phyloP scores from a whole-genome alignment of 495 filamentous ascomycete genomes.

The Aspergillus bertholletiae region DNA sequence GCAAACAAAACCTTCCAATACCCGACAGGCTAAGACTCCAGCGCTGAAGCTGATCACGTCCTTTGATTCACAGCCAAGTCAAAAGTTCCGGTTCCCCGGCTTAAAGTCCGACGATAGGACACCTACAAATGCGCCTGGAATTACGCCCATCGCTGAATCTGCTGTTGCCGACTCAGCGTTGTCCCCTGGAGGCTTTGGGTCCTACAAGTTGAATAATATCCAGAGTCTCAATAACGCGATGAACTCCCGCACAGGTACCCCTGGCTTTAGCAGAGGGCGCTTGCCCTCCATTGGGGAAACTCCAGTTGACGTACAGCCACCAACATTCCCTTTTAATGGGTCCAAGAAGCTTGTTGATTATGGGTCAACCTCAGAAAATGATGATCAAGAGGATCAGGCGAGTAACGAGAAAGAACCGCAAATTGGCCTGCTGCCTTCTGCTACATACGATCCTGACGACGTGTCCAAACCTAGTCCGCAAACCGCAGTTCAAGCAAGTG shows the following conservation, averaged over 20 bases:
- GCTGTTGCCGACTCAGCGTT: slow-evolving; percentile 83
- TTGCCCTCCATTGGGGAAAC: slow-evolving; percentile 86
- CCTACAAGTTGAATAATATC: slow-evolving; percentile 58
- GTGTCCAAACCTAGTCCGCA: slow-evolving; percentile 45
- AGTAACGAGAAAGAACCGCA: slow-evolving; percentile 24
- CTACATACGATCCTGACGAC: slow-evolving; percentile 45
- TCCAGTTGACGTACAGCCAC: slow-evolving; percentile 53
- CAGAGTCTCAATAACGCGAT: slow-evolving; percentile 62
- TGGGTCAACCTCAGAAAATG: slow-evolving; percentile 43
- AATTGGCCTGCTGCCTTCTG: slow-evolving; percentile 44
- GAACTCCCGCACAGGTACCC: slow-evolving; percentile 69
- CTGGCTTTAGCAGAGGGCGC: slow-evolving; percentile 65
- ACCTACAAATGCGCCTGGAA: slow-evolving; percentile 69
- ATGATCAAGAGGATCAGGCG: slow-evolving; percentile 35
- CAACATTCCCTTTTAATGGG: slow-evolving; percentile 37
- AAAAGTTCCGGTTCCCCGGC: slow-evolving; percentile 65
- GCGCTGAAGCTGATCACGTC: slow-evolving; percentile 90
- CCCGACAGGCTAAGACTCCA: slow-evolving; percentile 65
- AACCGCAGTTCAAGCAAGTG: slow-evolving; percentile 46
- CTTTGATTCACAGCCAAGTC: slow-evolving; percentile 61
- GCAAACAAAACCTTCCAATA: slow-evolving; percentile 25
- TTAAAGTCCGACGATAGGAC: slow-evolving; percentile 65
- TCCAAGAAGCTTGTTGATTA: slow-evolving; percentile 45
- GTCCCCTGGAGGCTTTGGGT: slow-evolving; percentile 67
- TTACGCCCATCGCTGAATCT: slow-evolving; percentile 91